Evolutionary conservation across 2,329 filamentous ascomycete genomes (phyloP).

Genomic region (Colletotrichum viniferum): DNA sequence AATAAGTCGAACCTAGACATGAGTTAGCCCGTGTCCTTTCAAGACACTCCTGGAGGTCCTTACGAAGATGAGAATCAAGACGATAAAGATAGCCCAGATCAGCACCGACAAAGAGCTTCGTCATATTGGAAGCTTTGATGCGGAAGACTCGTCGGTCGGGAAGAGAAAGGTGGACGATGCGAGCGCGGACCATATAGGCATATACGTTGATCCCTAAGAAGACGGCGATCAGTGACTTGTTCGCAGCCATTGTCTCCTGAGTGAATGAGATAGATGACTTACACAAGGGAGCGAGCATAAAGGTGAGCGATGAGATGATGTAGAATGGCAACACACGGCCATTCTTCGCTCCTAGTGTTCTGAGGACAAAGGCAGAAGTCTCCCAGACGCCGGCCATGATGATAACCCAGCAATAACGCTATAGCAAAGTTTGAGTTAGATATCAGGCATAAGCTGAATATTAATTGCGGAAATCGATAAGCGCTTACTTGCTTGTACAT

Average conservation of each 20-base stretch:
- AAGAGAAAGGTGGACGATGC: background rate
- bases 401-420: background rate
- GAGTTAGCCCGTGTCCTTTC: accelerated
- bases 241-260: background rate
- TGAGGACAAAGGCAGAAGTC: background rate
- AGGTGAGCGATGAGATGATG: background rate
- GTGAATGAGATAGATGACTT: background rate
- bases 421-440: accelerated
- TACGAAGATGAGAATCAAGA: background rate
- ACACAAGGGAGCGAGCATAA: background rate
- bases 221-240: background rate
- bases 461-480: background rate
- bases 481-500: background rate
- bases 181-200: background rate
- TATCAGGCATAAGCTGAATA: background rate
- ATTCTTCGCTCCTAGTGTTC: background rate
- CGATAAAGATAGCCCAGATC: background rate
- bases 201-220: background rate
- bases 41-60: background rate
- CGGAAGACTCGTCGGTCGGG: background rate
- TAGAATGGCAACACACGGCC: background rate
- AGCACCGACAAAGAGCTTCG: background rate
- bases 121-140: background rate
- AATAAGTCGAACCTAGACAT: background rate
- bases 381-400: background rate